phyloP scores from a whole-genome alignment of 2,329 filamentous ascomycete genomes.

The Fusarium secorum region DNA sequence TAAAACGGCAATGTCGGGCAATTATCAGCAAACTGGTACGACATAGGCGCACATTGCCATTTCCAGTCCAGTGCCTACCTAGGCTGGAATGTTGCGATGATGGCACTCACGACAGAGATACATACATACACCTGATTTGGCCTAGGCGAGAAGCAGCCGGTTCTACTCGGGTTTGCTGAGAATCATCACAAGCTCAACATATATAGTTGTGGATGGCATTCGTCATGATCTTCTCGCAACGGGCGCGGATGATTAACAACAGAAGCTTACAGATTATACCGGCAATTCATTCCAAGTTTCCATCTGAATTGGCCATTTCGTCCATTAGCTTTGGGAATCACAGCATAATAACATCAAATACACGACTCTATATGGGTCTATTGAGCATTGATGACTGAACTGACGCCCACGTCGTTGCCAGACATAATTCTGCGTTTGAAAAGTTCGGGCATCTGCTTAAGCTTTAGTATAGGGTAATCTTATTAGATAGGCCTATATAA shows the following conservation, averaged over 20 bases:
- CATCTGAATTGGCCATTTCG: background rate
- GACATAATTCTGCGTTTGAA: background rate
- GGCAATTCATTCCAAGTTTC: background rate
- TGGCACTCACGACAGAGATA: background rate
- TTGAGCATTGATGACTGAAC: background rate
- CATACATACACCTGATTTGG: background rate
- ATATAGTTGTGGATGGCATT: background rate
- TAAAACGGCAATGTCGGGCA: background rate
- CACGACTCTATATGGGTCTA: background rate
- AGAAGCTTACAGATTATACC: background rate
- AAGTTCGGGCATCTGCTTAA: background rate
- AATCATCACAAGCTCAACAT: background rate
- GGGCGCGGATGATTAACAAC: background rate
- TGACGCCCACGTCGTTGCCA: fast-evolving
- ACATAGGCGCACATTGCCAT: background rate
- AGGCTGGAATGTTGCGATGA: background rate
- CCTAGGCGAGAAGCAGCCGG: background rate
- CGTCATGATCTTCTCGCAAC: background rate
- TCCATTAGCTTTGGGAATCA: background rate
- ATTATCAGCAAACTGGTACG: background rate
- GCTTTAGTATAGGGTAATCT: fast-evolving
- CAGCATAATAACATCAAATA: background rate
- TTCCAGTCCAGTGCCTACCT: background rate
- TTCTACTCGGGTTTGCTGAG: background rate
- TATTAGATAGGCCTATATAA: background rate